Evolutionary conservation across 2,329 filamentous ascomycete genomes (phyloP).

Genomic region (Neurospora sp.): DNA sequence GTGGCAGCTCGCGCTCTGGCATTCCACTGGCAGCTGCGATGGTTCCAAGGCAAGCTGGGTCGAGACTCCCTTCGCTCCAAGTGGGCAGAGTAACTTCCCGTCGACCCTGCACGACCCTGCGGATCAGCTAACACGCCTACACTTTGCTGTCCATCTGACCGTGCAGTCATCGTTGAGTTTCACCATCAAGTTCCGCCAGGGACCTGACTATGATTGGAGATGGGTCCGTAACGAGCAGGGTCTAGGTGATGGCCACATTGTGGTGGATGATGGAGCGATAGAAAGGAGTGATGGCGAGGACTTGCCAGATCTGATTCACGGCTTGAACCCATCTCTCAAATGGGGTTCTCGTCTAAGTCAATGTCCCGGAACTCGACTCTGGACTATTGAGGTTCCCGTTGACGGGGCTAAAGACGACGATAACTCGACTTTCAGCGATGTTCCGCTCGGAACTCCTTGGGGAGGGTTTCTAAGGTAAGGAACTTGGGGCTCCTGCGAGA

Average conservation of each 20-base stretch:
- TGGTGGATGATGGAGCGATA: conserved; percentile 34
- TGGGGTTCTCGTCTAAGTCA: conserved; percentile 51
- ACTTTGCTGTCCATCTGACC: conserved; percentile 44
- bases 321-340: conserved; percentile 45
- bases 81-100: conserved; percentile 25
- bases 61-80: conserved; percentile 36
- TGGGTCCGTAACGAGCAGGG: conserved; percentile 61
- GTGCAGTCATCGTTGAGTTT: conserved; percentile 47
- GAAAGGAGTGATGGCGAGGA: conserved; percentile 25
- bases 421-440: conserved; percentile 45
- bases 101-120: conserved; percentile 39
- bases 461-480: conserved; percentile 42
- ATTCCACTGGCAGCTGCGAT: conserved; percentile 36
- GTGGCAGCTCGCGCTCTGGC: conserved; percentile 72
- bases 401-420: conserved; percentile 42
- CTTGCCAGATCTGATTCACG: conserved; percentile 46
- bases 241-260: conserved; percentile 51
- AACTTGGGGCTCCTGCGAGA: not conserved
- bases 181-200: conserved; percentile 59
- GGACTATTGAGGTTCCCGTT: conserved; percentile 53
- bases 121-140: conserved; percentile 31
- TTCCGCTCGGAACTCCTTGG: conserved; percentile 55
- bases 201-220: conserved; percentile 47
- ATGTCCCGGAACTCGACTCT: conserved; percentile 58
- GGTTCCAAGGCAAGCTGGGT: conserved; percentile 36